These are phyloP conservation scores for Scedosporium aurantiacum DNA, from an alignment of 2,329 filamentous ascomycete genomes.

Conservation along the genomic window DNA sequence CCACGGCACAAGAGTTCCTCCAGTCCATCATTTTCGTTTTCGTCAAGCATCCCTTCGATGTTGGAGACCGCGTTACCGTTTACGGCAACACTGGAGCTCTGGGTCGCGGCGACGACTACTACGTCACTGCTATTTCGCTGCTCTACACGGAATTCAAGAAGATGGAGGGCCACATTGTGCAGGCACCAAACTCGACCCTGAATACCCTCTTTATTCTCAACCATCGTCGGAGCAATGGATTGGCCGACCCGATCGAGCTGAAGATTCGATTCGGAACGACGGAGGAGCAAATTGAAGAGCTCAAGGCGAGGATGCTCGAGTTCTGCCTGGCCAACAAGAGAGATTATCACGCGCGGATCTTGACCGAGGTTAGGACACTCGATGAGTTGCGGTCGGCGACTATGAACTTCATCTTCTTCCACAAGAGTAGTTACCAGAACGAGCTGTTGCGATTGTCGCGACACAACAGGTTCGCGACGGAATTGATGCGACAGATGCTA, in stretches of 20 bases:
- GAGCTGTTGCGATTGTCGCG: constrained; percentile 80
- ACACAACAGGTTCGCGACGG: constrained; percentile 89
- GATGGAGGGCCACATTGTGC: constrained; percentile 92
- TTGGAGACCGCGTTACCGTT: constrained; percentile 82
- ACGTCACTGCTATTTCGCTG: constrained; percentile 86
- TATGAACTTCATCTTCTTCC: constrained; percentile 91
- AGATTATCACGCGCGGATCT: constrained; percentile 75
- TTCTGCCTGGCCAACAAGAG: constrained; percentile 80
- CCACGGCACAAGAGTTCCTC: constrained; percentile 87
- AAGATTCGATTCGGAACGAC: constrained; percentile 83
- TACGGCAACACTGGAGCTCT: constrained; percentile 80
- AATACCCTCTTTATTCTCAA: constrained; percentile 94
- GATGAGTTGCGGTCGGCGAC: constrained; percentile 76
- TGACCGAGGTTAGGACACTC: constrained; percentile 73
- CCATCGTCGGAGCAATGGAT: constrained; percentile 75
- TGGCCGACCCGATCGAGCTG: constrained; percentile 77
- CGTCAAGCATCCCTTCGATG: constrained; percentile 94
- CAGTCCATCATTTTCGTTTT: constrained; percentile 94
- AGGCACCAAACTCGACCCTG: constrained; percentile 87
- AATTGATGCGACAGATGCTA: constrained; percentile 77
- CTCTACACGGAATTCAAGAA: constrained; percentile 98
- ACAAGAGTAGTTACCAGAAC: constrained; percentile 95
- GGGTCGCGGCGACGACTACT: constrained; percentile 81
- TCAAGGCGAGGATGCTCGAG: constrained; percentile 69
- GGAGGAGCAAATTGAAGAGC: constrained; percentile 67